Evolutionary conservation across 2,329 filamentous ascomycete species (phyloP).

Genomic region (Bipolaris victoriae): DNA sequence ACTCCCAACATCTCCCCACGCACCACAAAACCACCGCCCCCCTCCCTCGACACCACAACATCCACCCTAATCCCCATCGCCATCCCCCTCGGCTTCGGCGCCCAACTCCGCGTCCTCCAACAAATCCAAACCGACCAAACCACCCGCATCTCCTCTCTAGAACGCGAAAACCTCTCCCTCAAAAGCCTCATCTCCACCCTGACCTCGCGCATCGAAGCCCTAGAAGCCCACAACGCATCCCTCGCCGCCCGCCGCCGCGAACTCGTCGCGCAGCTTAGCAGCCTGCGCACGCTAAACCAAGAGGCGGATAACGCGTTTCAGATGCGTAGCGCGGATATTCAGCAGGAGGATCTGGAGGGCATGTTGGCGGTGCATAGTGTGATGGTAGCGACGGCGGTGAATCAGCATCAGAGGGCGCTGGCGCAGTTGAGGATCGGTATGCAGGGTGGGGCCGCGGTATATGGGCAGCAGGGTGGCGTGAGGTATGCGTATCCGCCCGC

Average conservation of each 20-base stretch:
- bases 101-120: conserved; percentile 21
- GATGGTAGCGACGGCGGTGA: conserved; percentile 21
- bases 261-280: conserved; percentile 23
- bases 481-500: conserved; percentile 13
- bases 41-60: neutral
- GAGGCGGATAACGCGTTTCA: conserved; percentile 29
- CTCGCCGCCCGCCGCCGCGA: conserved; percentile 22
- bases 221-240: conserved; percentile 19
- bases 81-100: conserved; percentile 25
- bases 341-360: conserved; percentile 28
- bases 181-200: neutral
- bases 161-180: conserved; percentile 21
- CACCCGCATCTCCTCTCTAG: conserved; percentile 13
- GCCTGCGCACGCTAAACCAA: conserved; percentile 24
- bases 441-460: neutral
- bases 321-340: conserved; percentile 21
- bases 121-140: conserved; percentile 17
- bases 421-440: conserved; percentile 9
- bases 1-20: neutral
- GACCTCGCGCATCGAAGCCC: conserved; percentile 11
- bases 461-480: neutral
- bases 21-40: neutral
- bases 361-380: conserved; percentile 22
- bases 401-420: conserved; percentile 23
- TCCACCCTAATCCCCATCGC: neutral